These are phyloP conservation scores for Jaapia argillacea DNA, from an alignment of 768 basidiomycete genomes.

Conservation along the genomic window DNA sequence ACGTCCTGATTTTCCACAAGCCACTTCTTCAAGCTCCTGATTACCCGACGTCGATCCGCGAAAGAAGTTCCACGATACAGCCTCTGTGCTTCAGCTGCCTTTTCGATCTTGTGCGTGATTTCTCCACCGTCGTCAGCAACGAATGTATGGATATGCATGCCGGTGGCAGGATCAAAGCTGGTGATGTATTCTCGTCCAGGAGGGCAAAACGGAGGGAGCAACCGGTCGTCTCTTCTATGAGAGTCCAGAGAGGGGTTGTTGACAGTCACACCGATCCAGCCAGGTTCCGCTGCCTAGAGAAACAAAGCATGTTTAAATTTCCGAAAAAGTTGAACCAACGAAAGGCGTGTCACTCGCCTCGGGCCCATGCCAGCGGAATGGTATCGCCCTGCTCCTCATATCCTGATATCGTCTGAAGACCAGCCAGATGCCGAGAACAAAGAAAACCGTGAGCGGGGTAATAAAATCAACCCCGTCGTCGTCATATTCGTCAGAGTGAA, in stretches of 20 bases:
- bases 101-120: constrained; percentile 62
- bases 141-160: constrained; percentile 68
- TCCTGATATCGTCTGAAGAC: constrained; percentile 69
- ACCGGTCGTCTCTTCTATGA: constrained; percentile 44
- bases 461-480: constrained; percentile 44
- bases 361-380: constrained; percentile 50
- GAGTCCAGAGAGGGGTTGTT: constrained; percentile 51
- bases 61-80: constrained; percentile 73
- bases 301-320: background rate
- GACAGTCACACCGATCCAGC: constrained; percentile 46
- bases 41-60: constrained; percentile 67
- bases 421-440: constrained; percentile 72
- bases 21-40: constrained; percentile 87
- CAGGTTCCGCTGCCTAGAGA: constrained; percentile 44
- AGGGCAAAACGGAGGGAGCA: constrained; percentile 39
- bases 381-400: constrained; percentile 62
- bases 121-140: constrained; percentile 66
- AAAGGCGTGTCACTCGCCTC: constrained; percentile 32
- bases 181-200: constrained; percentile 67
- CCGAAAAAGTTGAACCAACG: background rate
- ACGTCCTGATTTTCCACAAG: constrained; percentile 82
- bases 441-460: constrained; percentile 59
- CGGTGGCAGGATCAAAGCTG: constrained; percentile 86
- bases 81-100: constrained; percentile 56
- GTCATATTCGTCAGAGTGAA: background rate